These are phyloP conservation scores for Starmerella powellii DNA, from an alignment of 805 yeast genomes.

Conservation along the genomic window DNA sequence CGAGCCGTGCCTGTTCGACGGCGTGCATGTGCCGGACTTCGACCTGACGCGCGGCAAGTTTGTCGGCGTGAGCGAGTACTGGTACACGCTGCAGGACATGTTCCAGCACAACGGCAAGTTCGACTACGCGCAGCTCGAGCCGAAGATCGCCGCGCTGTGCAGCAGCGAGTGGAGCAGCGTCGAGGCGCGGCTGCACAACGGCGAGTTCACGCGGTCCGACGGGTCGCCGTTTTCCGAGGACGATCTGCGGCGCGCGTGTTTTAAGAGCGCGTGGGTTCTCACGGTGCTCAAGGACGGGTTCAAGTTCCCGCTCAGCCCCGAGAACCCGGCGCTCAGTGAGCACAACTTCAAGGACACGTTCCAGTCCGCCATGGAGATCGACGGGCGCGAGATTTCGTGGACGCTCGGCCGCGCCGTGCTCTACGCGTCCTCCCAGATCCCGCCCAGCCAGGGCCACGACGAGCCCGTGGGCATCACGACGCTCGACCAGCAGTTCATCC, in stretches of 20 bases:
- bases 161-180: slow-evolving; percentile 55
- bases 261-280: slow-evolving; percentile 89
- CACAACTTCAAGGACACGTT: slow-evolving; percentile 43
- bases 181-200: slow-evolving; percentile 38
- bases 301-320: slow-evolving; percentile 46
- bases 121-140: slow-evolving; percentile 58
- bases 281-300: slow-evolving; percentile 87
- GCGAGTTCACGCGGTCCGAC: slow-evolving; percentile 37
- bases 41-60: slow-evolving; percentile 71
- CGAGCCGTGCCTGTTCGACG: slow-evolving; percentile 85
- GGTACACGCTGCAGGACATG: slow-evolving; percentile 93
- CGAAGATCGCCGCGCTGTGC: slow-evolving; percentile 59
- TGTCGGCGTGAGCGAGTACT: slow-evolving; percentile 90
- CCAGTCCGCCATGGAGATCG: slow-evolving; percentile 66
- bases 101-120: slow-evolving; percentile 83
- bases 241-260: slow-evolving; percentile 64
- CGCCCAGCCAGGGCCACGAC: slow-evolving; percentile 9
- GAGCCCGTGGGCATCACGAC: slow-evolving; percentile 20
- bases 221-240: slow-evolving; percentile 39
- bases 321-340: slow-evolving; percentile 26
- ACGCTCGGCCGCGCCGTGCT: slow-evolving; percentile 78
- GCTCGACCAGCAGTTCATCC: slow-evolving; percentile 16
- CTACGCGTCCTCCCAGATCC: slow-evolving; percentile 64
- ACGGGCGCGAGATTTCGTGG: slow-evolving; percentile 89
- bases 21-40: slow-evolving; percentile 84